These are phyloP conservation scores for Pseudocercospora pini-densiflorae DNA, from an alignment of 2,329 filamentous ascomycete species.

Conservation along the genomic window DNA sequence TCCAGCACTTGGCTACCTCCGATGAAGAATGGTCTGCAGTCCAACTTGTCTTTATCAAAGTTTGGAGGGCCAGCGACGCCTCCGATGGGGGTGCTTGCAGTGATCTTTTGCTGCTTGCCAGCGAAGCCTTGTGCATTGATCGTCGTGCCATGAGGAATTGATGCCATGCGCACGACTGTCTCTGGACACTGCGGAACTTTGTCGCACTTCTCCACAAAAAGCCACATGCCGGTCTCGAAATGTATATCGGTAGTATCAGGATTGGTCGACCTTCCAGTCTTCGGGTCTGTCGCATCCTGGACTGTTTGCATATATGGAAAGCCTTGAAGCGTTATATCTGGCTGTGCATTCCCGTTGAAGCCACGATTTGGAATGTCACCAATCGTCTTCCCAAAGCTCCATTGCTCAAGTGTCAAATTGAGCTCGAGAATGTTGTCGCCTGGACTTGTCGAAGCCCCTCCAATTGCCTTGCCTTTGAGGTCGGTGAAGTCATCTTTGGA, in stretches of 20 bases:
- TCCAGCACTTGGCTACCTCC: not conserved
- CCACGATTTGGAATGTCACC: slow-evolving; percentile 48
- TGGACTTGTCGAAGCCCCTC: not conserved
- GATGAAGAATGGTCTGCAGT: slow-evolving; percentile 39
- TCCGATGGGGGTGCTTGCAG: slow-evolving; percentile 20
- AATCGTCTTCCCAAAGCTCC: slow-evolving; percentile 40
- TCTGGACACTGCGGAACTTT: slow-evolving; percentile 29
- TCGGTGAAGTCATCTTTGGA: not conserved
- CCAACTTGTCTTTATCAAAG: not conserved
- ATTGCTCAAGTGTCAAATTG: slow-evolving; percentile 45
- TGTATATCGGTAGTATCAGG: slow-evolving; percentile 42
- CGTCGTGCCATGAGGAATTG: slow-evolving; percentile 51
- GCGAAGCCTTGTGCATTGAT: slow-evolving; percentile 47
- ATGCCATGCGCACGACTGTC: slow-evolving; percentile 44
- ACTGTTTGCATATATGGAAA: slow-evolving; percentile 46
- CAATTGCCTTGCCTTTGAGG: not conserved
- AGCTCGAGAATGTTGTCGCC: slow-evolving; percentile 44
- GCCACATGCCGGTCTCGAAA: slow-evolving; percentile 49
- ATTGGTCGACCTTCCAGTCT: slow-evolving; percentile 30
- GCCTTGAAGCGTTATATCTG: slow-evolving; percentile 41
- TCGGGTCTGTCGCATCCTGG: slow-evolving; percentile 40
- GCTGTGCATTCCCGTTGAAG: slow-evolving; percentile 38
- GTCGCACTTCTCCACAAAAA: slow-evolving; percentile 36
- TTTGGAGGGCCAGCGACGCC: slow-evolving; percentile 30
- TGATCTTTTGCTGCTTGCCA: not conserved